phyloP scores from a whole-genome alignment of 2,329 filamentous ascomycete species.

The Aspergillus udagawae region DNA sequence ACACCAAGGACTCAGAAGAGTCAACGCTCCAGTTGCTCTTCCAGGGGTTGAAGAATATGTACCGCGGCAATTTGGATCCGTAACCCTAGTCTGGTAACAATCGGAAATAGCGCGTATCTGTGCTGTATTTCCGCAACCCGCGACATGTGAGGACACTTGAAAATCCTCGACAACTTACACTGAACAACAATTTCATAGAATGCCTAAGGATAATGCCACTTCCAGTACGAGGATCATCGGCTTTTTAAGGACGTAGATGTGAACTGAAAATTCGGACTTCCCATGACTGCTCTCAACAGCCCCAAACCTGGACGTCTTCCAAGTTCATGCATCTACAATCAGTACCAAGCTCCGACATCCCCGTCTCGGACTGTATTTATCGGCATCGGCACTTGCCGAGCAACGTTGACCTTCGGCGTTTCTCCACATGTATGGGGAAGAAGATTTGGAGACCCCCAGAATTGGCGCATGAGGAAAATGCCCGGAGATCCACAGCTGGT shows the following conservation, averaged over 20 bases:
- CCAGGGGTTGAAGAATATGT: background rate
- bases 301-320: background rate
- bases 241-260: no score
- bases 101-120: background rate
- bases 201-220: background rate
- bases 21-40: background rate
- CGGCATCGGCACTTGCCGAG: background rate
- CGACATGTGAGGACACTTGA: background rate
- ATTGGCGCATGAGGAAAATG: background rate
- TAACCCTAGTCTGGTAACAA: background rate
- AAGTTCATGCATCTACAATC: background rate
- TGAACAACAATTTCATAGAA: background rate
- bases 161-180: background rate
- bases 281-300: background rate
- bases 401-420: background rate
- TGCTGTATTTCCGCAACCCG: background rate
- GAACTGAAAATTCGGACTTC: background rate
- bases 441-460: conserved; percentile 5
- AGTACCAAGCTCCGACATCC: background rate
- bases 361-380: background rate
- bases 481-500: background rate
- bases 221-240: background rate
- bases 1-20: background rate
- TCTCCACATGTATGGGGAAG: conserved; percentile 8
- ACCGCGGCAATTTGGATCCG: background rate